Conservation (phyloP, 768 basidiomycete genomes). For the Boletus coccyginus region DNA sequence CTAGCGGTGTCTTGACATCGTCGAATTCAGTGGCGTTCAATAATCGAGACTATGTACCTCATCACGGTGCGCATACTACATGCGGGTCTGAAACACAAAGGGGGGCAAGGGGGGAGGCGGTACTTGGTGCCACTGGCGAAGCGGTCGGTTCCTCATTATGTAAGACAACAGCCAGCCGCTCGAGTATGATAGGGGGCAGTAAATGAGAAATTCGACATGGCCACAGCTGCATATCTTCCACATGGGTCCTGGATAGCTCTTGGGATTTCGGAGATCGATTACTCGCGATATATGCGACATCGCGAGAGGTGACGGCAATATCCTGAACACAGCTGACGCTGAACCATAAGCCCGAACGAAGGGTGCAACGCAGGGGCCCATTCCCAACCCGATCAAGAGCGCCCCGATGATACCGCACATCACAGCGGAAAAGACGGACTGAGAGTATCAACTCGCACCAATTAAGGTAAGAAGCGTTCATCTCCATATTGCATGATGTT, state of each 20-base stretch:
- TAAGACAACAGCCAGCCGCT: too few relatives aligned
- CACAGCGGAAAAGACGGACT: neutral
- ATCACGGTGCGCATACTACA: neutral
- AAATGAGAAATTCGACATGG: neutral
- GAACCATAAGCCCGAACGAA: too few relatives aligned
- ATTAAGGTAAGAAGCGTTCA: neutral
- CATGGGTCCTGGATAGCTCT: neutral
- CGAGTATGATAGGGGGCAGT: too few relatives aligned
- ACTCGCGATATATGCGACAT: too few relatives aligned
- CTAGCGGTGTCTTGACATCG: neutral
- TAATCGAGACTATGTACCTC: neutral
- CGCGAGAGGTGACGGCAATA: too few relatives aligned
- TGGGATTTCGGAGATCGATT: neutral
- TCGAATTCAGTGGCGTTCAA: neutral
- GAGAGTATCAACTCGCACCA: neutral
- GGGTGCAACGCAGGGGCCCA: neutral
- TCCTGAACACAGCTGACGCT: too few relatives aligned
- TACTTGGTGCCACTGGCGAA: neutral
- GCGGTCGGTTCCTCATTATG: neutral
- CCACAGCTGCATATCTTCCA: neutral
- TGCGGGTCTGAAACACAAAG: constrained; percentile 10
- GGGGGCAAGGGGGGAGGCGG: neutral
- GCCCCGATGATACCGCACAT: neutral
- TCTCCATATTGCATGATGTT: neutral
- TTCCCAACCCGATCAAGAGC: neutral